A percentile compares a stretch with the other conserved stretches of the same genome.
Conservation (phyloP, 768 basidiomycete genomes). For the Rhodotorula paludigena region DNA sequence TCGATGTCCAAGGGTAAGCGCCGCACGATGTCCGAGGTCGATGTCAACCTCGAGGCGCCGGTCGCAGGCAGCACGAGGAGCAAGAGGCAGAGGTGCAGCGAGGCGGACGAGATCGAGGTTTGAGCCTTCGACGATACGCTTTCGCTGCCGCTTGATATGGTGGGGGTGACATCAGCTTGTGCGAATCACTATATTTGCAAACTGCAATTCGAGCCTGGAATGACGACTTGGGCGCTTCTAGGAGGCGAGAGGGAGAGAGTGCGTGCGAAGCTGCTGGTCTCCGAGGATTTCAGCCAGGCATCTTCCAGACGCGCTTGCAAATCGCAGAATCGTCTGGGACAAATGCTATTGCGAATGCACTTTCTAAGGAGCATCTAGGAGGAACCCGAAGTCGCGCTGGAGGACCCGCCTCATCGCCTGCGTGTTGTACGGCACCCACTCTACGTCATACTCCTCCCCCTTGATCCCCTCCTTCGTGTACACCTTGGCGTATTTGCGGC, state of each 20-base stretch:
- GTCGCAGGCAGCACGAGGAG: no score
- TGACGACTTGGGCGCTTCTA: no score
- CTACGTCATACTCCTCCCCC: slow-evolving; percentile 21
- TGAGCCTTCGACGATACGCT: neutral
- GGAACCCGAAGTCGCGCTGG: slow-evolving; percentile 18
- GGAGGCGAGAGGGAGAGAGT: no score
- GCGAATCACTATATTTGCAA: no score
- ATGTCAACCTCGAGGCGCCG: neutral
- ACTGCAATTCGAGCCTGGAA: no score
- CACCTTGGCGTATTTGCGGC: slow-evolving; percentile 22
- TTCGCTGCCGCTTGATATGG: no score
- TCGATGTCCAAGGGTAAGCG: neutral
- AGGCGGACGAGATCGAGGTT: slow-evolving; percentile 5
- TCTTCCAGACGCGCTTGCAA: neutral
- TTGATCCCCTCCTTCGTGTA: slow-evolving; percentile 32
- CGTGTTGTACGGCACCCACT: slow-evolving; percentile 26
- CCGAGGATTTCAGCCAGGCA: no score
- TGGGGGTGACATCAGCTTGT: neutral
- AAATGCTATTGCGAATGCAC: no score
- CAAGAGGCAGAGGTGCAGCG: slow-evolving; percentile 12
- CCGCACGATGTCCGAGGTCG: neutral
- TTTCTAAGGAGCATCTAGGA: neutral
- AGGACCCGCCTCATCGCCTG: slow-evolving; percentile 10
- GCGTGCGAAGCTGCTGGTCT: no score
- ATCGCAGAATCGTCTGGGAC: no score